Evolutionary conservation across 2,329 filamentous ascomycete genomes (phyloP), one percentile per base, ranked within the genome.

Genomic region (Pezicula radicicola): DNA sequence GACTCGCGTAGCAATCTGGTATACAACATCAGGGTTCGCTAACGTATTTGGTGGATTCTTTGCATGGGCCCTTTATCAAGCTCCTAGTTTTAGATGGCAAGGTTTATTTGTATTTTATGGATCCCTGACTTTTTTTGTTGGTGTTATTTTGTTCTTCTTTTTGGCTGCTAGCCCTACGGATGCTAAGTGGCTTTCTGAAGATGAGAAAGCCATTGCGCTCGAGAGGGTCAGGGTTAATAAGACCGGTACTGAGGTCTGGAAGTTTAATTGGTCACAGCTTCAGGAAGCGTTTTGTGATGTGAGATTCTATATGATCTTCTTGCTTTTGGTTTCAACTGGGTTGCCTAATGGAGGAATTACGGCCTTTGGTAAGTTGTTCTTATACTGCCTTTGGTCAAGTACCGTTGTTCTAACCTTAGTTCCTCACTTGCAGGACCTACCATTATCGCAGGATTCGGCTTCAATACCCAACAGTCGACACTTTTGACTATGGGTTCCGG

Each of bases 1-100:
- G 2, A 70, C 73, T 1, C 72, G 85, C 2, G 79, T 78, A 2
- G 78, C 76, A 2, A 77, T 87, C 51, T 88, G 85, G 85, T 87
- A 86, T 68, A 76, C 72, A 42, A 85, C 84, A 71, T 84, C 84
- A 52, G 81, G 81, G 7, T 77, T 76, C 46, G 81, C 77, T 1
- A 80, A 81, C 63, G 81, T 85, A 18, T 72, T 85, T 28, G 82
- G 82, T 12, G 82, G 81, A 3, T 57, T 81, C 3, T 67, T 85
- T 1, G 80, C 82, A 2, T 85, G 43, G 30, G 30, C 30, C 4
- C 4, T 33, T 13, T 33, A 33, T 33, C 30, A 33, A 33, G 30
- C 30, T 33, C 30, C 30, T 12, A 13, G 30, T 3, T 33, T 33
- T 33, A 33, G 30, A 13, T 74, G 71, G 70, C 59, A 64, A 42